These are phyloP conservation scores for Hypoxylon sp. DNA, from an alignment of 2,329 filamentous ascomycete genomes.

Conservation along the genomic window DNA sequence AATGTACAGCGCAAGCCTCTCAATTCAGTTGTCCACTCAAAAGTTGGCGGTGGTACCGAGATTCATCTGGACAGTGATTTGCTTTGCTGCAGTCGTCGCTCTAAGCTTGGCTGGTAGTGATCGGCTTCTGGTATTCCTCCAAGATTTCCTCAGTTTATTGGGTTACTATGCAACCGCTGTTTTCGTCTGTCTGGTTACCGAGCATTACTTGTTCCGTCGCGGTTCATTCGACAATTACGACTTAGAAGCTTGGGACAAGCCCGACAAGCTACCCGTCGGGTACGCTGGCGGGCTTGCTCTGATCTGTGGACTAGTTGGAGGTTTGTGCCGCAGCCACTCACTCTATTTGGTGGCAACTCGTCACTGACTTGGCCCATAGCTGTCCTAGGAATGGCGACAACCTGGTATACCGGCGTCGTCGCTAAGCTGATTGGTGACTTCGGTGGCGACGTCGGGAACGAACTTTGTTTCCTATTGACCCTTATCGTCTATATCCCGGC, in stretches of 20 bases:
- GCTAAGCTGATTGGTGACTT: conserved; percentile 60
- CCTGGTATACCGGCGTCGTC: conserved; percentile 67
- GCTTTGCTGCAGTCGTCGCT: conserved; percentile 61
- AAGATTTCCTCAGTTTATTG: conserved; percentile 64
- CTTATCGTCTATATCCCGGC: conserved; percentile 63
- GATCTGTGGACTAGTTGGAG: conserved; percentile 61
- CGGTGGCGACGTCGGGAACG: conserved; percentile 66
- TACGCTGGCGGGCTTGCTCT: conserved; percentile 62
- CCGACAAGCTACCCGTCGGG: conserved; percentile 60
- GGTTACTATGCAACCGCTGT: conserved; percentile 68
- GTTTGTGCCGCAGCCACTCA: conserved; percentile 44
- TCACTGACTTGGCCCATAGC: conserved; percentile 32
- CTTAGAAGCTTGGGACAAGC: conserved; percentile 64
- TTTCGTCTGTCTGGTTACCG: conserved; percentile 63
- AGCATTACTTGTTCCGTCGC: conserved; percentile 64
- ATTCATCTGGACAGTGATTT: conserved; percentile 63
- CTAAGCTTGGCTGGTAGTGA: conserved; percentile 61
- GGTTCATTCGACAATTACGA: conserved; percentile 62
- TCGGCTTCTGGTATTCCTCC: conserved; percentile 60
- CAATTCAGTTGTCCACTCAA: conserved; percentile 59
- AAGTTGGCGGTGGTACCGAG: conserved; percentile 61
- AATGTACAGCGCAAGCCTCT: conserved; percentile 59
- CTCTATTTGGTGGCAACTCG: conserved; percentile 11
- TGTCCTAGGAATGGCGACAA: conserved; percentile 72
- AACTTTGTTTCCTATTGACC: conserved; percentile 67